Evolutionary conservation across 2,329 filamentous ascomycete genomes (phyloP).

Genomic region (Arthroderma sp.): DNA sequence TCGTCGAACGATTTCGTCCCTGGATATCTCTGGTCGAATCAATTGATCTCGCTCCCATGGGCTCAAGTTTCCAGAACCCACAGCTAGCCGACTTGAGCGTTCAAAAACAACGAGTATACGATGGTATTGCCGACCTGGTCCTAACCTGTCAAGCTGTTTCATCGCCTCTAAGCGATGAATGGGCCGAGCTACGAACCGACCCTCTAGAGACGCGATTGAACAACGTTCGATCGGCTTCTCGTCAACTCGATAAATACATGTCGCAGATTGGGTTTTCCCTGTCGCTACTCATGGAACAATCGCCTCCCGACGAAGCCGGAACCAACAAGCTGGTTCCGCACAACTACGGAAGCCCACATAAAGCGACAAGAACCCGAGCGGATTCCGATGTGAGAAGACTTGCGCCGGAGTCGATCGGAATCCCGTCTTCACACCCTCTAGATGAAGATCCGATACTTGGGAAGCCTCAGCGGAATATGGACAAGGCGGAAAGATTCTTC

Average conservation of each 20-base stretch:
- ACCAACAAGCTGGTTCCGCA: conserved; percentile 26
- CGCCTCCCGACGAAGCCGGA: conserved; percentile 44
- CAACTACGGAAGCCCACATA: conserved; percentile 20
- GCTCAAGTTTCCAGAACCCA: conserved; percentile 66
- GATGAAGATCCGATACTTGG: conserved; percentile 20
- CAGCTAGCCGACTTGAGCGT: conserved; percentile 75
- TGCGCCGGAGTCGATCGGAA: conserved; percentile 28
- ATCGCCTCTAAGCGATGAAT: conserved; percentile 83
- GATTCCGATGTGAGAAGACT: conserved; percentile 24
- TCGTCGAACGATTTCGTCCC: conserved; percentile 76
- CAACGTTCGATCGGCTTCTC: conserved; percentile 61
- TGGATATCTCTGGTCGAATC: conserved; percentile 88
- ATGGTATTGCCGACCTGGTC: conserved; percentile 80
- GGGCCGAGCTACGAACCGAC: conserved; percentile 83
- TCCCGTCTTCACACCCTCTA: conserved; percentile 28
- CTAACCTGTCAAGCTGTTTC: conserved; percentile 83
- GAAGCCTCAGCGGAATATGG: conserved; percentile 31
- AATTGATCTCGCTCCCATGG: conserved; percentile 70
- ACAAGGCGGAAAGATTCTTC: conserved; percentile 36
- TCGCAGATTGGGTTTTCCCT: conserved; percentile 79
- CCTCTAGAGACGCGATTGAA: conserved; percentile 76
- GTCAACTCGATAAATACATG: conserved; percentile 73
- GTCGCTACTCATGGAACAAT: conserved; percentile 72
- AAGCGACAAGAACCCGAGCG: conserved; percentile 14
- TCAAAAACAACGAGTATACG: conserved; percentile 88